Conservation (phyloP, 78 protist genomes). For the Diacronema lutheri region DNA sequence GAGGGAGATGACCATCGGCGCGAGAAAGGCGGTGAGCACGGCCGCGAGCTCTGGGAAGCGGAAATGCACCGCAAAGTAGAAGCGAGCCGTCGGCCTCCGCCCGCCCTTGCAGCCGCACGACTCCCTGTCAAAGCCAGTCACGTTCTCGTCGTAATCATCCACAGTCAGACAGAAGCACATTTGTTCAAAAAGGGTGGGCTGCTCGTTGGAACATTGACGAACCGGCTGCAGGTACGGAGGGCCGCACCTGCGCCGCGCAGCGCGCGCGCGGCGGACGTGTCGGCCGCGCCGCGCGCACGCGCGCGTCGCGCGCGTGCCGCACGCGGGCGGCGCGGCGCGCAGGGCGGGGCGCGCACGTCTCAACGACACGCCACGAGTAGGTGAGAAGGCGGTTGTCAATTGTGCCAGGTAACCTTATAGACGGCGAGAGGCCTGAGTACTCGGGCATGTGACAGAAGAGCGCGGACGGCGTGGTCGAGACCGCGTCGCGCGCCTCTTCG, state of each 20-base stretch:
- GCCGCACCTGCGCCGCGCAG: too few species aligned
- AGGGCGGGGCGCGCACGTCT: too few species aligned
- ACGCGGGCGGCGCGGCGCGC: too few species aligned
- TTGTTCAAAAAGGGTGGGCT: background rate
- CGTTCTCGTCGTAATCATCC: background rate
- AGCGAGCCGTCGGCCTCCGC: background rate
- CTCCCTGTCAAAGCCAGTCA: background rate
- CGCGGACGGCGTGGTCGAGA: too few species aligned
- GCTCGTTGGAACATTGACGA: background rate
- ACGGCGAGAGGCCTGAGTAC: background rate
- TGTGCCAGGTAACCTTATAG: background rate
- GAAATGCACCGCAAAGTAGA: background rate
- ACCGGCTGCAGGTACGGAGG: background rate
- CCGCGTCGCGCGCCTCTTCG: too few species aligned
- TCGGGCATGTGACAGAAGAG: background rate
- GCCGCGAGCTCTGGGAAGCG: background rate
- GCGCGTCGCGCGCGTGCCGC: too few species aligned
- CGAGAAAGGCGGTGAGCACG: background rate
- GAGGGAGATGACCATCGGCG: background rate
- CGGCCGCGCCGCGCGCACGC: too few species aligned
- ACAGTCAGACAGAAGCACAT: background rate
- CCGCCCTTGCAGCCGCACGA: constrained; percentile 16
- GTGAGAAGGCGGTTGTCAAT: too few species aligned
- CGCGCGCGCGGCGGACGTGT: too few species aligned
- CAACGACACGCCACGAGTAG: too few species aligned